phyloP scores from a whole-genome alignment of 495 filamentous ascomycete species.

The Entonaema liquescens region DNA sequence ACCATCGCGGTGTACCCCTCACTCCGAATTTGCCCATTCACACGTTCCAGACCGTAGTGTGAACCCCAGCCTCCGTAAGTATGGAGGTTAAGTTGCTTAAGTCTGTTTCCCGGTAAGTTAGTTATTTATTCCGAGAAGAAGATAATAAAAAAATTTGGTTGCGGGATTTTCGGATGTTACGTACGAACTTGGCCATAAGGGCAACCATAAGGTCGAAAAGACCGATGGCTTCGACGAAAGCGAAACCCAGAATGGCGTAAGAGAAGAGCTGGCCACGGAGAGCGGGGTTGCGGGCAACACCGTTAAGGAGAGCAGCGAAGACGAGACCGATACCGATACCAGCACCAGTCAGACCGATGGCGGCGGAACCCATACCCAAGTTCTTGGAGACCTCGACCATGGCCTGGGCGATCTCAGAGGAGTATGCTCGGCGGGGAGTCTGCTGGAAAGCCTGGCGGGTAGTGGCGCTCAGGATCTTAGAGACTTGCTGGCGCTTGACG shows the following conservation, averaged over 20 bases:
- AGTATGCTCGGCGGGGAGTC: constrained; percentile 74
- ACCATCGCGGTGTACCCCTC: constrained; percentile 31
- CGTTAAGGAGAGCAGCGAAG: constrained; percentile 84
- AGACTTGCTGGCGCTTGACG: constrained; percentile 73
- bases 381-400: constrained; percentile 90
- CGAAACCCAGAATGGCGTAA: constrained; percentile 93
- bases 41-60: constrained; percentile 37
- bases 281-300: constrained; percentile 87
- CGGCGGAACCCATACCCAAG: constrained; percentile 83
- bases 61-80: constrained; percentile 43
- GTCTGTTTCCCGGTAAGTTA: constrained; percentile 28
- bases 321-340: constrained; percentile 94
- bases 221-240: constrained; percentile 93
- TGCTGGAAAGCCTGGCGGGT: constrained; percentile 71
- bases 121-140: neutral
- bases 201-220: constrained; percentile 94
- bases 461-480: constrained; percentile 70
- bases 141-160: neutral
- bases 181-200: constrained; percentile 82
- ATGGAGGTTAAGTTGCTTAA: constrained; percentile 45
- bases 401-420: constrained; percentile 81
- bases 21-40: constrained; percentile 35
- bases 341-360: constrained; percentile 89
- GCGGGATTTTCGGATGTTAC: constrained; percentile 41
- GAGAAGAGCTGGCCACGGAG: constrained; percentile 92